Evolutionary conservation across 306 rosid genomes (phyloP).

Genomic region (Sindora glabra): DNA sequence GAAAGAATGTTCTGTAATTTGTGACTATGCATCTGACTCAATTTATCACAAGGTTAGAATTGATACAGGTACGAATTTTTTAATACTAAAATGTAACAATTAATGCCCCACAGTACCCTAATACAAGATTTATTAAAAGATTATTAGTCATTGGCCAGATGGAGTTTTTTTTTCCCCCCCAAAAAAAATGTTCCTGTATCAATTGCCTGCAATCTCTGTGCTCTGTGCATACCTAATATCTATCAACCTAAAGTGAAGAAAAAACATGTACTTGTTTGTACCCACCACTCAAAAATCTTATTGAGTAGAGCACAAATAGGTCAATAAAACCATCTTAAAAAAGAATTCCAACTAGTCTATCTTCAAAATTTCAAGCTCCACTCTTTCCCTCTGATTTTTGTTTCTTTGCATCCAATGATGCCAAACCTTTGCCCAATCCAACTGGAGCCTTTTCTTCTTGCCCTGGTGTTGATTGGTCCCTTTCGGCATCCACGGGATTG

Average conservation of each 20-base stretch:
- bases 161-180: not conserved
- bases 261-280: slow-evolving; percentile 1
- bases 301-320: slow-evolving; percentile 5
- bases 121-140: not conserved
- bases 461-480: slow-evolving; percentile 21
- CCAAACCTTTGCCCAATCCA: slow-evolving; percentile 80
- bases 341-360: not conserved
- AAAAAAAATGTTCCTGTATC: not conserved
- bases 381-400: slow-evolving; percentile 61
- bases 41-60: not conserved
- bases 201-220: slow-evolving; percentile 5
- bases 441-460: slow-evolving; percentile 52
- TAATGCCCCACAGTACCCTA: not conserved
- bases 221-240: slow-evolving; percentile 1
- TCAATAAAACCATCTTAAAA: slow-evolving; percentile 22
- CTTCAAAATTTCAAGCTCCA: slow-evolving; percentile 38
- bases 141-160: slow-evolving; percentile 5
- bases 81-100: not conserved
- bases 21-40: not conserved
- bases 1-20: not conserved
- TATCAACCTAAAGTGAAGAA: slow-evolving; percentile 13
- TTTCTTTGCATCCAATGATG: slow-evolving; percentile 71
- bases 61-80: not conserved
- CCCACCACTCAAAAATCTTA: slow-evolving; percentile 16
- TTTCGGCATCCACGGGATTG: slow-evolving; percentile 19